Evolutionary conservation across 116 monocot species (phyloP), one percentile per base, ranked within the genome.

Genomic region (Cymodocea nodosa): DNA sequence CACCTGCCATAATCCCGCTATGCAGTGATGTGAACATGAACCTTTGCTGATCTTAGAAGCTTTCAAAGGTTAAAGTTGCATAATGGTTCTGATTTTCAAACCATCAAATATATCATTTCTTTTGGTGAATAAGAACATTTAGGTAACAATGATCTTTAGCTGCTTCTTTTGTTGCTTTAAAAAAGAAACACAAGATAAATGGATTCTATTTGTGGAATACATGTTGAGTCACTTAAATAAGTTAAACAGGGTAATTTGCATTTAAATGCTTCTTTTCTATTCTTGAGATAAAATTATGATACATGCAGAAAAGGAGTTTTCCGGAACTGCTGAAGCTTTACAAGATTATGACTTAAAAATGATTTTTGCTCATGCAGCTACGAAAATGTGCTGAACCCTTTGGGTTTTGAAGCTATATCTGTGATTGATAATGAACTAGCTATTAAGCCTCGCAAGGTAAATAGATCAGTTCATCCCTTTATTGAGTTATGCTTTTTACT

Each of bases 381-480:
- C 67, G 71, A 71, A 63, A 56, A 76, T 52, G 87, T 81, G 20
- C 60, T 87, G 40, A 68, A 50, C 44, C 74, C 78, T 6, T 15
- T 74, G 62, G 83, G 84, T 64, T 81, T 87, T 68, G 71, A 68
- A 19, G 76, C 76, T 48, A 16, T 78, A 20, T 78, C 74, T n/a
- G 71, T 84, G 52, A 68, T 65, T 39, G 81, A 87, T 56, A 84
- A 87, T 74, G 81, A 78, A 25, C 71, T 81, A 36, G 83, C 84
- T 51, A 64, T 87, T 36, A 53, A 44, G 63, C 71, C 53, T 37
- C 79, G 83, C 13, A 77, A 71, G 86, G 86, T 86, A 52, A 56
- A 64, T 15, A 48, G 1, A 18, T 19, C 6, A 39, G 11, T 49
- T 49, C 14, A 6, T 37, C 37, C 35, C 16, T 11, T 50, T 48